phyloP scores from a whole-genome alignment of 306 rosid species.

The Cucurbita moschata region DNA sequence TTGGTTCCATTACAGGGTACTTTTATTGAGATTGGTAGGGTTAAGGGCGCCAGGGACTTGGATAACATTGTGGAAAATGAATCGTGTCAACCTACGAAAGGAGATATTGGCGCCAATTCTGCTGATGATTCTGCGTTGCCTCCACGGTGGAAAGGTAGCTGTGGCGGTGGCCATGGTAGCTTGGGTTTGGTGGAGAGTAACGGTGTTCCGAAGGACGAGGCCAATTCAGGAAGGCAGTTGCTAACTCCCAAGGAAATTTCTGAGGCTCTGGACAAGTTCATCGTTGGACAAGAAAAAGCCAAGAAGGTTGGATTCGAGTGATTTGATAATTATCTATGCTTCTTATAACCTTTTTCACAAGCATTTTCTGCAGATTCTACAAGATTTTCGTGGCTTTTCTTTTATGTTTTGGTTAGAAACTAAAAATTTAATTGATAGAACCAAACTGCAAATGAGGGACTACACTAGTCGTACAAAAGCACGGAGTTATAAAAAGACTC shows the following conservation, averaged over 20 bases:
- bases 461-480: not conserved
- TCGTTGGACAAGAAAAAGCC: constrained; percentile 47
- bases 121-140: not conserved
- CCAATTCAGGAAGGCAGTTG: constrained; percentile 13
- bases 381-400: not conserved
- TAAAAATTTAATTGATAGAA: not conserved
- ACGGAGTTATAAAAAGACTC: not conserved
- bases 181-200: not conserved
- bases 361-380: not conserved
- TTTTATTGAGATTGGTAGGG: constrained; percentile 48
- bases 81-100: not conserved
- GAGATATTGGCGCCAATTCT: not conserved
- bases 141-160: not conserved
- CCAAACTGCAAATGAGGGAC: not conserved
- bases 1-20: constrained; percentile 45
- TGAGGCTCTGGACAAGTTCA: constrained; percentile 28
- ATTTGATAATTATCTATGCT: not conserved
- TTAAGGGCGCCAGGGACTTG: constrained; percentile 18
- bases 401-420: not conserved
- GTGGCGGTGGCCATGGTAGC: not conserved
- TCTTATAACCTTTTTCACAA: not conserved
- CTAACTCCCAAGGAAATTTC: constrained; percentile 49
- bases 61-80: constrained; percentile 8
- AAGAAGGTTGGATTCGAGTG: constrained; percentile 29
- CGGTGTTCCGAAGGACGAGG: not conserved